A percentile compares a stretch with the other conserved stretches of the same genome.
phyloP scores from a whole-genome alignment of 2,329 filamentous ascomycete genomes.

The Xylariaceae sp. region DNA sequence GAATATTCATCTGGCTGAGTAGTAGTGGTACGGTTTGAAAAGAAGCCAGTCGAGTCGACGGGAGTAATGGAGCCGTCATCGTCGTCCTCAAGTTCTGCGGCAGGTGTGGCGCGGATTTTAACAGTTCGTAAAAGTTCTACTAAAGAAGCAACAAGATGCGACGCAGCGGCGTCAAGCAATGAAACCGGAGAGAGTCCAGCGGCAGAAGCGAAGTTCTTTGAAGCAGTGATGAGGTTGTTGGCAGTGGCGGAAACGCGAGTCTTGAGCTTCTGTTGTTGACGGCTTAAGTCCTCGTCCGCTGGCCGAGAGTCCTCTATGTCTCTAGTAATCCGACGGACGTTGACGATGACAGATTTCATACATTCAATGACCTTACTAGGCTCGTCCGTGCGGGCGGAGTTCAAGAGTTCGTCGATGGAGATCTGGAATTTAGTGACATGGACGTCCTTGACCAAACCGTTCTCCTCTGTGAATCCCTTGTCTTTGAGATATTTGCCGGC shows the following conservation, averaged over 20 bases:
- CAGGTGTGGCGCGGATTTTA: conserved; percentile 76
- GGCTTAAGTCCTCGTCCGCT: conserved; percentile 51
- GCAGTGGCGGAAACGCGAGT: conserved; percentile 85
- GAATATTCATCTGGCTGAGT: conserved; percentile 33
- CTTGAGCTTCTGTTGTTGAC: conserved; percentile 69
- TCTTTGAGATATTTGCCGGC: conserved; percentile 66
- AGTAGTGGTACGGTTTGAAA: conserved; percentile 54
- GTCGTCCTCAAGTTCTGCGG: conserved; percentile 73
- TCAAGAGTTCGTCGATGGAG: conserved; percentile 85
- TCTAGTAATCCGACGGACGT: conserved; percentile 79
- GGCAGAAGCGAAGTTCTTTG: conserved; percentile 83
- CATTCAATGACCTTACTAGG: conserved; percentile 74
- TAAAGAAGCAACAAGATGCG: conserved; percentile 80
- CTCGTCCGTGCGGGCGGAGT: conserved; percentile 69
- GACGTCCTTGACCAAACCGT: conserved; percentile 83
- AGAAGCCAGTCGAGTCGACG: conserved; percentile 66
- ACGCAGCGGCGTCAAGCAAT: conserved; percentile 86
- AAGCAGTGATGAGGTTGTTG: conserved; percentile 92
- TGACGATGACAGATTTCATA: conserved; percentile 82
- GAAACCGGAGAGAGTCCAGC: conserved; percentile 90
- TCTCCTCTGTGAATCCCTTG: conserved; percentile 64
- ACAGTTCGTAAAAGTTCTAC: conserved; percentile 81
- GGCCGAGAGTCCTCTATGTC: conserved; percentile 65
- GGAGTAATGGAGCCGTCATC: conserved; percentile 66
- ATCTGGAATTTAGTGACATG: conserved; percentile 96